phyloP scores from a whole-genome alignment of 768 basidiomycete genomes.

The Peribolospora kevripleyi region DNA sequence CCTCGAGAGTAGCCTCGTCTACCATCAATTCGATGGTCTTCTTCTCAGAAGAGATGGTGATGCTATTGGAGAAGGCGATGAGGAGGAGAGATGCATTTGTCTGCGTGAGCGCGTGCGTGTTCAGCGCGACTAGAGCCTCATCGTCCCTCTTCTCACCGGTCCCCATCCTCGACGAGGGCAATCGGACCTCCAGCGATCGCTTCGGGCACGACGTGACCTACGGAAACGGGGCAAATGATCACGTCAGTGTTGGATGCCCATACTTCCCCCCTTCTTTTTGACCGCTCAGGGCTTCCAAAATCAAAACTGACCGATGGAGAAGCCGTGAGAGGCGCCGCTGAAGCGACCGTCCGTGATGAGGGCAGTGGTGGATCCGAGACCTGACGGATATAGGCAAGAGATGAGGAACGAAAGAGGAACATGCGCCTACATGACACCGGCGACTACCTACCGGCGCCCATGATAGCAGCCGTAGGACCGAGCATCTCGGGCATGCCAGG shows the following conservation, averaged over 20 bases:
- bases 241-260: no score
- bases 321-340: slow-evolving; percentile 52
- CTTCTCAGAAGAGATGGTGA: slow-evolving; percentile 44
- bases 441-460: slow-evolving; percentile 30
- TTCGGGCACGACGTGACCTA: slow-evolving; percentile 40
- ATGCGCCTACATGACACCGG: no score
- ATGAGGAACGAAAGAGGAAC: no score
- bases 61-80: slow-evolving; percentile 14
- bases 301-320: slow-evolving; percentile 29
- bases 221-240: not conserved
- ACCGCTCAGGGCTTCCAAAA: not conserved
- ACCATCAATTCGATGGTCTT: slow-evolving; percentile 50
- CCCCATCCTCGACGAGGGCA: slow-evolving; percentile 62
- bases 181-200: slow-evolving; percentile 66
- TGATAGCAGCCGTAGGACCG: slow-evolving; percentile 62
- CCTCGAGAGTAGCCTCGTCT: slow-evolving; percentile 36
- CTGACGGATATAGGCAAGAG: slow-evolving; percentile 13
- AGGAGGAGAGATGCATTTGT: no score
- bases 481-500: slow-evolving; percentile 20
- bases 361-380: slow-evolving; percentile 48
- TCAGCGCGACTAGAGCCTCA: no score
- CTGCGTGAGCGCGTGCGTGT: no score
- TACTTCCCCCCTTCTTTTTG: no score
- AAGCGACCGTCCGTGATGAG: slow-evolving; percentile 76
- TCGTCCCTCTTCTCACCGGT: slow-evolving; percentile 15